Percentiles rank a stretch among this genome's conserved stretches.
phyloP scores from a whole-genome alignment of 2,329 filamentous ascomycete species.

The Penicillium capsulatum region DNA sequence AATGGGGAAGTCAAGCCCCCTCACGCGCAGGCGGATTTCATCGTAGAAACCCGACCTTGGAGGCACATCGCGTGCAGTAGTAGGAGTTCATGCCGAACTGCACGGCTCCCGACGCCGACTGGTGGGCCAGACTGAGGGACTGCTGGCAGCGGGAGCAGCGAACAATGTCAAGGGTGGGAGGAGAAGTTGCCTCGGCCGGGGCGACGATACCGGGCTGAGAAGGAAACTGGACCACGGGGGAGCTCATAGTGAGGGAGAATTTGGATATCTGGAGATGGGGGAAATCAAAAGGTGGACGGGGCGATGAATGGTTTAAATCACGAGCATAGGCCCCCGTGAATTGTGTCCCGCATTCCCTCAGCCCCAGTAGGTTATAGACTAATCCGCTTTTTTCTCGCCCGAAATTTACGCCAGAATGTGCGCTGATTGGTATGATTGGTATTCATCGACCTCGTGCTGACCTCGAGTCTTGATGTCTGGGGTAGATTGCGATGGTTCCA shows the following conservation, averaged over 20 bases:
- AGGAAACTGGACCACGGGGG: constrained; percentile 35
- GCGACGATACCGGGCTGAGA: constrained; percentile 18
- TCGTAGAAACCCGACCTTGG: constrained; percentile 42
- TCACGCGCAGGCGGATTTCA: constrained; percentile 32
- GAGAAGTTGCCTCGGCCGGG: constrained; percentile 23
- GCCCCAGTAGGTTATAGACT: too few species aligned
- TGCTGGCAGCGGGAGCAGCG: constrained; percentile 49
- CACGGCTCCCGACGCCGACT: constrained; percentile 37
- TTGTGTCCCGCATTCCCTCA: too few species aligned
- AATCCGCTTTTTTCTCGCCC: too few species aligned
- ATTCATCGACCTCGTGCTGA: too few species aligned
- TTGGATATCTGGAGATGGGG: too few species aligned
- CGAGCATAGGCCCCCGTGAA: neutral
- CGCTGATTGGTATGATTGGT: too few species aligned
- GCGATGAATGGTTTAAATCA: too few species aligned
- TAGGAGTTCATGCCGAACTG: constrained; percentile 49
- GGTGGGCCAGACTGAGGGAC: constrained; percentile 41
- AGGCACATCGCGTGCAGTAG: constrained; percentile 46
- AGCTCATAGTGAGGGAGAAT: constrained; percentile 38
- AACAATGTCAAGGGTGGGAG: constrained; percentile 39
- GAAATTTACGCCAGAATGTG: too few species aligned
- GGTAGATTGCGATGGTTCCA: too few species aligned
- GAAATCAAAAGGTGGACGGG: too few species aligned
- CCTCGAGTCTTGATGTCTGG: too few species aligned
- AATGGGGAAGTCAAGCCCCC: too few species aligned